Evolutionary conservation across 2,329 filamentous ascomycete genomes (phyloP), one percentile per base, ranked within the genome.

Genomic region (Colletotrichum sp.): DNA sequence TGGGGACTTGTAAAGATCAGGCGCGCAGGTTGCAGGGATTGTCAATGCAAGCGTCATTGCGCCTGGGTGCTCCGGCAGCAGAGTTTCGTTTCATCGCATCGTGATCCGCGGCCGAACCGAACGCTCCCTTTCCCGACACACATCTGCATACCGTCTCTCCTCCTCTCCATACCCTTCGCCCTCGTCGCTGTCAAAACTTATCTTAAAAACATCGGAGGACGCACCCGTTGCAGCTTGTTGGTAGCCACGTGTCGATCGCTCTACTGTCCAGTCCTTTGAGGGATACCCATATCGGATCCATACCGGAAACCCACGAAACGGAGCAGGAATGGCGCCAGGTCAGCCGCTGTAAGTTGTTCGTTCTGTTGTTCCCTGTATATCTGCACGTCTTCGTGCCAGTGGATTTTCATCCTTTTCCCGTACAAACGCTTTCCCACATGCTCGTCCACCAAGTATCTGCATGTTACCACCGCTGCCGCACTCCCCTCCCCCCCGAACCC

Each of bases 51-150:
- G 64, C 73, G 73, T 76, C 73, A 76, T 76, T 67, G 70, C 72
- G 69, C 62, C 59, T 75, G 55, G 69, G 68, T 62, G 57, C 32
- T 69, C 70, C 70, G 73, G 73, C 64, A 59, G 64, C 73, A 64
- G 59, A 69, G 64, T 76, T 76, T 73, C 73, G 73, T 76, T 76
- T 76, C 70, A 73, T 76, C 73, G 73, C 70, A 73, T 73, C 64
- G 73, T 44, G 70, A 76, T 76, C 73, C 59, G 68, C 32, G 28
- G 39, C 72, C 62, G 68, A 75, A 72, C 72, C 36, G 18, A 39
- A 52, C 44, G 44, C 44, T 26, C 16, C 32, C 62, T 57, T 75
- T 70, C 52, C 60, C 34, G 62, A 44, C 63, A 30, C 16, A 26
- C 62, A 55, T 65, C 5, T 70, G 55, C 13, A 49, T 28, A 57